Conservation (phyloP, 2,329 filamentous ascomycete genomes). For the Fusarium sp. region DNA sequence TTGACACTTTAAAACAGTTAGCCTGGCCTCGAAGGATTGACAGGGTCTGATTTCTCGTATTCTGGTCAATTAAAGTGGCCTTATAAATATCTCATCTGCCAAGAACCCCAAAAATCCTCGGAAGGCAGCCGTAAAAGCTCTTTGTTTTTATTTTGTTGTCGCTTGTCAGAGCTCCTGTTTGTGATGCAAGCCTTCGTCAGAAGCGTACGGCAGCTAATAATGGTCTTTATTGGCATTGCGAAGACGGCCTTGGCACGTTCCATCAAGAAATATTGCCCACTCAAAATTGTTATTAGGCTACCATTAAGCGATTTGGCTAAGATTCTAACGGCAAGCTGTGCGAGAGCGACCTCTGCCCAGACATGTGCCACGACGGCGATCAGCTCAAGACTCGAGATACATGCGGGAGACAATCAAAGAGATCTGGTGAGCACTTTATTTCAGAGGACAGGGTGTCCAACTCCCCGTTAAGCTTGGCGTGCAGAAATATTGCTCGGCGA, state of each 20-base stretch:
- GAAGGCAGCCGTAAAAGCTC: neutral
- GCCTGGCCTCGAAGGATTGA: neutral
- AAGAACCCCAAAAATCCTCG: neutral
- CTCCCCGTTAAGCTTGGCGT: neutral
- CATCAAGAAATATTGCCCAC: neutral
- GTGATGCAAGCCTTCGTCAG: neutral
- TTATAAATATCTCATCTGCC: neutral
- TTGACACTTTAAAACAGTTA: neutral
- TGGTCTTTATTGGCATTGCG: neutral
- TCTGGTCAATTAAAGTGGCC: neutral
- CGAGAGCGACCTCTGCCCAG: too few relatives aligned
- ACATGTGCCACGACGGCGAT: neutral
- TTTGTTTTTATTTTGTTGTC: neutral
- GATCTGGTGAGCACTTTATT: neutral
- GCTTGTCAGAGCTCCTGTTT: neutral
- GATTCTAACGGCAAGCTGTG: neutral
- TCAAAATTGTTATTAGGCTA: too few relatives aligned
- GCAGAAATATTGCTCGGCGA: neutral
- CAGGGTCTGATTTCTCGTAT: neutral
- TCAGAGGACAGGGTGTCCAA: neutral
- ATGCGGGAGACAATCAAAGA: neutral
- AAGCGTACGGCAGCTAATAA: neutral
- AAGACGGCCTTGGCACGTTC: neutral
- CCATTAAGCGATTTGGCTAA: too few relatives aligned
- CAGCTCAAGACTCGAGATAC: neutral